These are phyloP conservation scores for Aspergillus oerlinghausenensis DNA, from an alignment of 2,329 filamentous ascomycete species.

Conservation along the genomic window DNA sequence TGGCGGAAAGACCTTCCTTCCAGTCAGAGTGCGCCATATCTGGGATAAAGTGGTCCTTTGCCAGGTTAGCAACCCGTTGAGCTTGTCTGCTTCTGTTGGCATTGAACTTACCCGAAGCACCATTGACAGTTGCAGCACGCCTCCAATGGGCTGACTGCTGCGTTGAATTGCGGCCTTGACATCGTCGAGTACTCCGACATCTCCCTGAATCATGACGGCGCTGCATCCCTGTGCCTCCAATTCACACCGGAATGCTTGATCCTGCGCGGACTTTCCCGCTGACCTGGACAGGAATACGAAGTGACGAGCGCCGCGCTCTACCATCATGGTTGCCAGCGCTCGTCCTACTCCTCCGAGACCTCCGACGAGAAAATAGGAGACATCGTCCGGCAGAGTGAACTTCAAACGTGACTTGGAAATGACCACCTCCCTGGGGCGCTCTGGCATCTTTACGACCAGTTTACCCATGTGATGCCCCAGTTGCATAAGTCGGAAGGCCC, in stretches of 20 bases:
- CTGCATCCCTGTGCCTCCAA: conserved; percentile 13
- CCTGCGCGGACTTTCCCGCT: conserved; percentile 12
- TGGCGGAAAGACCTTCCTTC: conserved; percentile 5
- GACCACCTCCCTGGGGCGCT: neutral
- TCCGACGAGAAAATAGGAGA: conserved; percentile 34
- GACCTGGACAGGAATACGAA: conserved; percentile 33
- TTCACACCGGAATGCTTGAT: conserved; percentile 15
- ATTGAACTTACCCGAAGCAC: conserved; percentile 11
- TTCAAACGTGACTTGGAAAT: neutral
- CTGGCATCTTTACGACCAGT: conserved; percentile 25
- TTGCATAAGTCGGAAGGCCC: conserved; percentile 41
- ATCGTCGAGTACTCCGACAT: conserved; percentile 3
- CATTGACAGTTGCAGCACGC: conserved; percentile 21
- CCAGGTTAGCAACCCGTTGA: too few species aligned
- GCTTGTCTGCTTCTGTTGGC: too few species aligned
- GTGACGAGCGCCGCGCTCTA: conserved; percentile 28
- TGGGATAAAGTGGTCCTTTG: too few species aligned
- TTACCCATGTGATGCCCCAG: conserved; percentile 42
- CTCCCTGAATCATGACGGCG: conserved; percentile 9
- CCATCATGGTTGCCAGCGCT: conserved; percentile 30
- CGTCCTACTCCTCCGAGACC: conserved; percentile 39
- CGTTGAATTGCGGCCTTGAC: neutral
- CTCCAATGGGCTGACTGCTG: conserved; percentile 6
- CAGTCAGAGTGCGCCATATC: neutral
- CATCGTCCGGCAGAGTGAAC: neutral